A percentile compares a stretch with the other conserved stretches of the same genome.
These are phyloP conservation scores for Esteya vermicola DNA, from an alignment of 2,329 filamentous ascomycete genomes.

Conservation along the genomic window DNA sequence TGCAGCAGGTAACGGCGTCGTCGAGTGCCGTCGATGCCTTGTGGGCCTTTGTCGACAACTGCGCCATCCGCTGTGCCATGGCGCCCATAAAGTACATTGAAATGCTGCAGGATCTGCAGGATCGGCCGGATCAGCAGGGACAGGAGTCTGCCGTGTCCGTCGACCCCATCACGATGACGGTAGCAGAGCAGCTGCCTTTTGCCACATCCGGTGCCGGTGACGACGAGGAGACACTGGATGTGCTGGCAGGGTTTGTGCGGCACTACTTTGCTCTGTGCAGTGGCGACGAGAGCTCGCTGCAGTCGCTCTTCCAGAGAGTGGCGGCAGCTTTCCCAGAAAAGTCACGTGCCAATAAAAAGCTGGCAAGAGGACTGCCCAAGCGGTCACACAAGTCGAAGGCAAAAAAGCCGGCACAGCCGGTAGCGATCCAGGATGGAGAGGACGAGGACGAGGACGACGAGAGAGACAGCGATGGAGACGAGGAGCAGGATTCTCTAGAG, in stretches of 20 bases:
- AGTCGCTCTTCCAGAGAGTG: constrained; percentile 28
- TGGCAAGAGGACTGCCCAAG: constrained; percentile 3
- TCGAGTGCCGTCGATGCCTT: constrained; percentile 28
- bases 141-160: constrained; percentile 21
- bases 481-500: constrained; percentile 25
- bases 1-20: constrained; percentile 16
- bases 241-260: constrained; percentile 44
- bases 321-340: constrained; percentile 19
- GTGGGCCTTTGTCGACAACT: constrained; percentile 71
- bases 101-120: constrained; percentile 38
- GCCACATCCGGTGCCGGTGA: constrained; percentile 30
- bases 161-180: constrained; percentile 53
- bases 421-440: background rate
- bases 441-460: background rate
- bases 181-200: constrained; percentile 70
- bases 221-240: constrained; percentile 22
- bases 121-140: too few relatives aligned
- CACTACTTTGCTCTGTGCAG: constrained; percentile 37
- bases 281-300: constrained; percentile 26
- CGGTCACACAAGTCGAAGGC: background rate
- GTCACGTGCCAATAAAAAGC: constrained; percentile 14
- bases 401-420: background rate
- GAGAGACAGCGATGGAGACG: background rate
- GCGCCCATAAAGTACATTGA: constrained; percentile 78
- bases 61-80: constrained; percentile 56